phyloP scores from a whole-genome alignment of 257 asterid species.

The Solanum commersonii region DNA sequence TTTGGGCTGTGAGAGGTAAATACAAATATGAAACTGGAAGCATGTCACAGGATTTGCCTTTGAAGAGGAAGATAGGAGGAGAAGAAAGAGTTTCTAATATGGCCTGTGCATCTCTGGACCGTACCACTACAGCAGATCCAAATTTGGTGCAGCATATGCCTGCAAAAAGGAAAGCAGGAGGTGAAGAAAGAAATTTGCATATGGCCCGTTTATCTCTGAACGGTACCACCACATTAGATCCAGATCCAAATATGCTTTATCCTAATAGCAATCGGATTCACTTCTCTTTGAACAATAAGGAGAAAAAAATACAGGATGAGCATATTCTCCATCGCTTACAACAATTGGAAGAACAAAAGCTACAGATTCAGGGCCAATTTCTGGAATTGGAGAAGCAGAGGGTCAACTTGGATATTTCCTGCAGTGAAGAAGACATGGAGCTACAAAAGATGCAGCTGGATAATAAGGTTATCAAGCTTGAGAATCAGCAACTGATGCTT shows the following conservation, averaged over 20 bases:
- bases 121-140: neutral
- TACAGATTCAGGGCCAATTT: slow-evolving; percentile 19
- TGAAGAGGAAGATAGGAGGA: slow-evolving; percentile 17
- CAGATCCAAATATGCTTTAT: neutral
- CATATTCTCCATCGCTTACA: neutral
- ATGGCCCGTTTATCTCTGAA: neutral
- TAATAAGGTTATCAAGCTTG: slow-evolving; percentile 30
- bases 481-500: slow-evolving; percentile 24
- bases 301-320: neutral
- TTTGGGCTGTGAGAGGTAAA: slow-evolving; percentile 19
- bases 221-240: neutral
- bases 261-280: neutral
- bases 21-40: neutral
- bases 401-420: slow-evolving; percentile 5
- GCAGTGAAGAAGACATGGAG: slow-evolving; percentile 21
- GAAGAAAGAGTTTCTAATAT: slow-evolving; percentile 6
- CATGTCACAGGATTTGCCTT: slow-evolving; percentile 1
- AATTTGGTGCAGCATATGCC: neutral
- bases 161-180: neutral
- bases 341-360: slow-evolving; percentile 18
- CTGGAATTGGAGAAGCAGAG: slow-evolving; percentile 26
- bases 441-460: slow-evolving; percentile 23
- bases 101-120: neutral
- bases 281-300: neutral
- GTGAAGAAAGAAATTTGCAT: neutral